These are phyloP conservation scores for Gyromitra esculenta DNA, from an alignment of 2,329 filamentous ascomycete genomes.

Conservation along the genomic window DNA sequence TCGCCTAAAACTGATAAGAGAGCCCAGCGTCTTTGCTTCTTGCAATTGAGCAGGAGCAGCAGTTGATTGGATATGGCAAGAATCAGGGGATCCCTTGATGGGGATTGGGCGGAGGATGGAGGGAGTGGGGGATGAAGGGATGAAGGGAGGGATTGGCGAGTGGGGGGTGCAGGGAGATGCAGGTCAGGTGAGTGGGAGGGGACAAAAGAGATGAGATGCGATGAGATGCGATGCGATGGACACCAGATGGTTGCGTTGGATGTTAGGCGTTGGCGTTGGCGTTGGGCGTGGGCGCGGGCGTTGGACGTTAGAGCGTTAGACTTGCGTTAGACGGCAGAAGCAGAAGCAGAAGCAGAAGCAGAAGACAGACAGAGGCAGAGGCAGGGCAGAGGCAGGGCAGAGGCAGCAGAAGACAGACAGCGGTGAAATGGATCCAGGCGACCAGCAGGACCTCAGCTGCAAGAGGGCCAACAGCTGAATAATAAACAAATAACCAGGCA, in stretches of 20 bases:
- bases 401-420: no score
- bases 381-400: no score
- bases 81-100: conserved; percentile 14
- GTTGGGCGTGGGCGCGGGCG: no score
- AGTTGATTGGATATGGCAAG: not conserved
- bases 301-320: no score
- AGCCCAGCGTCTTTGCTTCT: conserved; percentile 3
- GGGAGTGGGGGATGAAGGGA: not conserved
- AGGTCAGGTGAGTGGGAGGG: not conserved
- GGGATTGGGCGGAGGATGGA: conserved; percentile 18
- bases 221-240: not conserved
- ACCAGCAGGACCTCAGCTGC: no score
- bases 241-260: no score
- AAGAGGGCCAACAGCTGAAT: not conserved
- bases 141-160: not conserved
- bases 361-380: not conserved
- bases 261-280: not conserved
- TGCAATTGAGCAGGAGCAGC: conserved; percentile 6
- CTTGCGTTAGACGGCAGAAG: no score
- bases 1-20: conserved; percentile 1
- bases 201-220: not conserved
- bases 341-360: not conserved
- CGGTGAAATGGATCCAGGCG: no score
- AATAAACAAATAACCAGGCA: conserved; percentile 3
- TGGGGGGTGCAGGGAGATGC: not conserved